Base-by-base conservation (phyloP, 108 stramenopile species). In the Cyclostephanos invisitatus region DNA sequence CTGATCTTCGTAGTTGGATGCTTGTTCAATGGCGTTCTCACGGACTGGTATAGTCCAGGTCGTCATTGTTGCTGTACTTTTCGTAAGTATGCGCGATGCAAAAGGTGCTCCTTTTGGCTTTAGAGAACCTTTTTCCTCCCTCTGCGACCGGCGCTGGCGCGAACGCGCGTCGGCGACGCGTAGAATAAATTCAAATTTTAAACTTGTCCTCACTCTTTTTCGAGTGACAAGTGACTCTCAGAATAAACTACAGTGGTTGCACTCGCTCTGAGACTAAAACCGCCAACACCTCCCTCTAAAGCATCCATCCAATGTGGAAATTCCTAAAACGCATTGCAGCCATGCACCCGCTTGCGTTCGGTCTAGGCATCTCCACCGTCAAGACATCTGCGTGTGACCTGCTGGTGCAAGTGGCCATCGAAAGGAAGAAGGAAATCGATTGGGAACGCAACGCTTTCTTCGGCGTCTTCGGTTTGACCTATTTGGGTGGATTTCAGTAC, bases 401-500 rank as follows among this genome's bases (percentile, higher is more conserved):
- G 44, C 49, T 95, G n/a, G 94, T 92, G 10, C 94, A 95, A 83
- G 90, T 80, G 48, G 87, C 91, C 2, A 89, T 95, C 35, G 94
- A 95, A 61, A 79, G 77, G 56, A 68, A 76, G 18, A 80, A 92
- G 56, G 70, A 89, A 48, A 82, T 95, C 24, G 92, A 96, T 57
- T 93, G 94, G 94, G 86, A 84, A 53, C 80, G 95, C 15, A 96
- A 96, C 75, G 85, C 83, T 12, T 91, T 92, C 20, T 96, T 96
- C 79, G 91, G 88, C 2, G 59, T 88, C 11, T 96, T 96, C 75
- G 95, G 95, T 9, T 96, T 89, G 27, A 74, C 91, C 20, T 96
- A 93, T 63, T 74, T 96, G 51, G 95, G 95, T 60, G 92, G 92
- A 50, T 85, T 93, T 28, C 95, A 96, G 58, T 89, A 91, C 75